Evolutionary conservation across 345 rosid species (phyloP).

Genomic region (Angophora floribunda): DNA sequence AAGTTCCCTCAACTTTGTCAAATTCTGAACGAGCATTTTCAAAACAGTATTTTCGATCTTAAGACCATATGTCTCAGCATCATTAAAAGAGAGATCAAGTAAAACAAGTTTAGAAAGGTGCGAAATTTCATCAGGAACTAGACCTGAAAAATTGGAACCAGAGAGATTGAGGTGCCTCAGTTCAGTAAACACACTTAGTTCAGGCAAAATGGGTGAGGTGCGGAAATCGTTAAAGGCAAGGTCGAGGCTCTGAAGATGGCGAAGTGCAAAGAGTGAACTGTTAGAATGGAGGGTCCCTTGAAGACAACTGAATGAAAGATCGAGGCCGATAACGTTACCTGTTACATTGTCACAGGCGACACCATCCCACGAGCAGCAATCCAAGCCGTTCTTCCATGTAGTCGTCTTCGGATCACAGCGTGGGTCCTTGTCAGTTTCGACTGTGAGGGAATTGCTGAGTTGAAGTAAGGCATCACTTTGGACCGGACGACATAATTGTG

Average conservation of each 20-base stretch:
- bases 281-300: not conserved
- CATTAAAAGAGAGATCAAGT: not conserved
- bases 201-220: not conserved
- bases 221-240: not conserved
- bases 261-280: not conserved
- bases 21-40: not conserved
- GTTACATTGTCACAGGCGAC: not conserved
- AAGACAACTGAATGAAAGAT: not conserved
- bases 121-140: not conserved
- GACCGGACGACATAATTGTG: fast-evolving
- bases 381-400: not conserved
- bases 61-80: fast-evolving
- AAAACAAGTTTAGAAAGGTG: not conserved
- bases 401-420: not conserved
- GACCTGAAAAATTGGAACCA: fast-evolving
- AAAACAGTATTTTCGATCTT: not conserved
- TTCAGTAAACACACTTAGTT: not conserved
- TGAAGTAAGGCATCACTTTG: not conserved
- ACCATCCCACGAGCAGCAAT: not conserved
- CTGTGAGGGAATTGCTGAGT: not conserved
- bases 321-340: not conserved
- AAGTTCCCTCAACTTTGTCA: not conserved
- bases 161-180: conserved; percentile 1
- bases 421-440: fast-evolving
- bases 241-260: not conserved